These are phyloP conservation scores for Coprinopsis marcescibilis DNA, from an alignment of 768 basidiomycete species.

Conservation along the genomic window DNA sequence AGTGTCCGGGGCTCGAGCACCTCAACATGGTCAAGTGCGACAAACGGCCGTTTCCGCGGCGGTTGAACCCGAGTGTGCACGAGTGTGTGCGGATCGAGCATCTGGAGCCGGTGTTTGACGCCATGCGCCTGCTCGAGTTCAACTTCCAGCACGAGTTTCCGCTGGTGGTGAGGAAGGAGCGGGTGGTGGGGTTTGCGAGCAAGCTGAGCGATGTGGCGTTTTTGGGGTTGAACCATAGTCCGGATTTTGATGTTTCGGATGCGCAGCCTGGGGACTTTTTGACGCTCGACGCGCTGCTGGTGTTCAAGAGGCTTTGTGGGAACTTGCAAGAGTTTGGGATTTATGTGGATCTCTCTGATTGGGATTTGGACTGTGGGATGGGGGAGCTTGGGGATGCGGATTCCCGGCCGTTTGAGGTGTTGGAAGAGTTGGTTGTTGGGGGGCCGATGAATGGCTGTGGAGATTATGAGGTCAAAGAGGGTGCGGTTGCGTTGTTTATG, in stretches of 20 bases:
- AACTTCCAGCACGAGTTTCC: slow-evolving; percentile 36
- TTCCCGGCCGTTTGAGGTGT: no score
- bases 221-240: slow-evolving; percentile 34
- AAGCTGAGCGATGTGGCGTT: slow-evolving; percentile 40
- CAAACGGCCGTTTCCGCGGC: slow-evolving; percentile 3
- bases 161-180: slow-evolving; percentile 30
- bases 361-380: no score
- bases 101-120: slow-evolving; percentile 30
- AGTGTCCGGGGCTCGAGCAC: slow-evolving; percentile 40
- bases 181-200: slow-evolving; percentile 40
- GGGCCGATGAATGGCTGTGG: no score
- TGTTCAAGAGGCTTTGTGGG: no score
- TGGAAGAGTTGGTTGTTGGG: no score
- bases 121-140: slow-evolving; percentile 21
- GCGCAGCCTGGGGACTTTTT: not conserved
- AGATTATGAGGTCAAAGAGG: no score
- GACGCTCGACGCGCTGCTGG: no score
- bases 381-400: no score
- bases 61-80: slow-evolving; percentile 6
- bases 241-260: not conserved
- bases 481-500: no score
- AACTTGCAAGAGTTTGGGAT: no score
- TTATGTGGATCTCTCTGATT: no score
- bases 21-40: slow-evolving; percentile 35
- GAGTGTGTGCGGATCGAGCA: slow-evolving; percentile 23